A percentile compares a stretch with the other conserved stretches of the same genome.
These are phyloP conservation scores for Viridothelium virens DNA, from an alignment of 495 filamentous ascomycete species.

Conservation along the genomic window DNA sequence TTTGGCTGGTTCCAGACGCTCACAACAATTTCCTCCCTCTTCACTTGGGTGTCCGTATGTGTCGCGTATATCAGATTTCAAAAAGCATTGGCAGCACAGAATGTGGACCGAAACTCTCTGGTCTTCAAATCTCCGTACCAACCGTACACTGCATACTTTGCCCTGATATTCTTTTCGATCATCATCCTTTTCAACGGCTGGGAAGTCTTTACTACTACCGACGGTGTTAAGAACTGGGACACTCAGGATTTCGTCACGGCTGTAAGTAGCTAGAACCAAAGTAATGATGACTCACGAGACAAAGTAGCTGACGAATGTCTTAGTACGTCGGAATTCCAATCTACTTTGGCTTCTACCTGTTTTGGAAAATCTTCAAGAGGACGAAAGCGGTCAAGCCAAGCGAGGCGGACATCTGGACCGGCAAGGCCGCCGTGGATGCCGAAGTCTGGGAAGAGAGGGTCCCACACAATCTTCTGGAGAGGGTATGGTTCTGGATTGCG, in stretches of 20 bases:
- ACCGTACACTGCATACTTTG: conserved; percentile 54
- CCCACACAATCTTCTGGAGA: conserved; percentile 45
- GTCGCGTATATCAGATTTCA: conserved; percentile 49
- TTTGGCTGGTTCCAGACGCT: conserved; percentile 39
- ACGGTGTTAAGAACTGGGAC: conserved; percentile 34
- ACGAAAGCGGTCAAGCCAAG: conserved; percentile 42
- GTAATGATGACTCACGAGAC: neutral
- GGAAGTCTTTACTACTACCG: conserved; percentile 40
- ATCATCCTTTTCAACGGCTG: conserved; percentile 51
- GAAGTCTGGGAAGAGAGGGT: conserved; percentile 42
- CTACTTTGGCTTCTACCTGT: conserved; percentile 48
- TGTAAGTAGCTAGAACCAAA: neutral
- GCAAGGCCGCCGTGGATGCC: conserved; percentile 55
- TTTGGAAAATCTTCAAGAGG: conserved; percentile 47
- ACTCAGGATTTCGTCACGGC: conserved; percentile 47
- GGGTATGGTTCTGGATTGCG: conserved; percentile 48
- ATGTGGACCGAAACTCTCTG: conserved; percentile 47
- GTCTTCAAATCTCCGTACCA: conserved; percentile 53
- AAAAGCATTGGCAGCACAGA: conserved; percentile 47
- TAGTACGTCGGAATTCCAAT: conserved; percentile 53
- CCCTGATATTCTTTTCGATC: conserved; percentile 49
- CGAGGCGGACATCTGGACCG: conserved; percentile 54
- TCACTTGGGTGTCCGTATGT: conserved; percentile 49
- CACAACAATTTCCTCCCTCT: conserved; percentile 40
- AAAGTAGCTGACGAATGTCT: neutral